Percentiles rank a stretch among this genome's conserved stretches.
Conservation (phyloP, 2,329 filamentous ascomycete species). For the Dichotomopilus funicola region DNA sequence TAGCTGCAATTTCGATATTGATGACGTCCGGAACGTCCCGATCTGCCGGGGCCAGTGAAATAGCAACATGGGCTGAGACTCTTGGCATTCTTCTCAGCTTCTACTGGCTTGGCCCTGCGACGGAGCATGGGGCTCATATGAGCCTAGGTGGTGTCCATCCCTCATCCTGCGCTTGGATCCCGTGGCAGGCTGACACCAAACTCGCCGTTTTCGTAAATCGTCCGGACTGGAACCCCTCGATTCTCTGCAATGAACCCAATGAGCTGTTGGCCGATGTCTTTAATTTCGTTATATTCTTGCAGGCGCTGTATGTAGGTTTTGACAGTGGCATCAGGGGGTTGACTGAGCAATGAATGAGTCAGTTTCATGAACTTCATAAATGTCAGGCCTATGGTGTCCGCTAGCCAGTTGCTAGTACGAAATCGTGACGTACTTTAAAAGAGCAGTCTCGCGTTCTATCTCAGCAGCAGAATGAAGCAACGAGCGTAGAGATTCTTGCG, state of each 20-base stretch:
- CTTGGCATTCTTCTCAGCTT: too few relatives aligned
- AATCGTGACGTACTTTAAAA: slow-evolving; percentile 12
- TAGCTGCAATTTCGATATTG: too few relatives aligned
- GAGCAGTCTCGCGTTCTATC: slow-evolving; percentile 1
- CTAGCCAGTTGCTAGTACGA: neutral
- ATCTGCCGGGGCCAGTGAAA: too few relatives aligned
- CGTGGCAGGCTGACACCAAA: slow-evolving; percentile 29
- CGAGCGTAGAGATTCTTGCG: slow-evolving; percentile 2
- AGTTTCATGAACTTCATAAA: neutral
- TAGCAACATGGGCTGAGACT: too few relatives aligned
- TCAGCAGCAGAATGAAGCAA: neutral
- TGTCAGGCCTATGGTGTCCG: neutral
- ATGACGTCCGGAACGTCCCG: too few relatives aligned
- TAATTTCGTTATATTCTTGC: slow-evolving; percentile 34
- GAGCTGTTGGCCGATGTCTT: slow-evolving; percentile 34
- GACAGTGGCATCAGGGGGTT: slow-evolving; percentile 20
- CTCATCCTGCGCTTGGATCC: slow-evolving; percentile 4
- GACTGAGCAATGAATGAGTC: slow-evolving; percentile 8
- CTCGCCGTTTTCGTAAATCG: slow-evolving; percentile 27
- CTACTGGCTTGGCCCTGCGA: too few relatives aligned
- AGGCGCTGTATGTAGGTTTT: slow-evolving; percentile 26
- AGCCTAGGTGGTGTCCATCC: too few relatives aligned
- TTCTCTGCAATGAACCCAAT: slow-evolving; percentile 35
- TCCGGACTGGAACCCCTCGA: slow-evolving; percentile 27
- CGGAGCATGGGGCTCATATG: too few relatives aligned